Percentiles rank a stretch among this genome's conserved stretches.
phyloP scores from a whole-genome alignment of 371 early-diverging fungal species.

The Mortierella sp. region DNA sequence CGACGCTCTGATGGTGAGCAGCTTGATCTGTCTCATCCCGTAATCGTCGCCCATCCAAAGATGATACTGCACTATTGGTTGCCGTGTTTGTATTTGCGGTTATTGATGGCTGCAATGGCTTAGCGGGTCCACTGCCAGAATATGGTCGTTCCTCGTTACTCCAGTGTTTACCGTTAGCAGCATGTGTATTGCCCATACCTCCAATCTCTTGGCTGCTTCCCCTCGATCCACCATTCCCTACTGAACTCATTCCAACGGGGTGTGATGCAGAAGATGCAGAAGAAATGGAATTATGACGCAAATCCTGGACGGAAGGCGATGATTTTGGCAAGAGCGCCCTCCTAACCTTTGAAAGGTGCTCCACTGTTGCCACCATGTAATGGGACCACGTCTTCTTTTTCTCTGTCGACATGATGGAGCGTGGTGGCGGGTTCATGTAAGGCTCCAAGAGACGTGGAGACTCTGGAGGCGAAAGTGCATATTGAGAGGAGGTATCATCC shows the following conservation, averaged over 20 bases:
- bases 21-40: conserved; percentile 1
- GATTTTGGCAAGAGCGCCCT: conserved; percentile 33
- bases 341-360: conserved; percentile 44
- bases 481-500: conserved; percentile 12
- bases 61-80: conserved; percentile 14
- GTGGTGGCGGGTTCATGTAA: conserved; percentile 31
- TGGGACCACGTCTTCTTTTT: conserved; percentile 43
- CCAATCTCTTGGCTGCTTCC: neutral
- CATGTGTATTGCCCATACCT: neutral
- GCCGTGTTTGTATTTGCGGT: neutral
- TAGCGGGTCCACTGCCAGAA: neutral
- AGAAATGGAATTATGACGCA: conserved; percentile 4
- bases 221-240: neutral
- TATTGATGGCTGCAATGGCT: conserved; percentile 1
- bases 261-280: conserved; percentile 15
- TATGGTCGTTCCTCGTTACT: conserved; percentile 5
- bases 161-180: neutral
- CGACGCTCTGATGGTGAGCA: neutral
- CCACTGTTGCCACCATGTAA: conserved; percentile 44
- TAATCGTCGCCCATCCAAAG: neutral
- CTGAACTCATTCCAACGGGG: neutral
- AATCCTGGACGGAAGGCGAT: conserved; percentile 20
- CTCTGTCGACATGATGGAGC: conserved; percentile 13
- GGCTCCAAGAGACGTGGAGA: conserved; percentile 31
- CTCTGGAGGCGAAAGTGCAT: conserved; percentile 30